Evolutionary conservation across 2,329 filamentous ascomycete genomes (phyloP), one percentile per base, ranked within the genome.

Genomic region (Uncinocarpus reesii): DNA sequence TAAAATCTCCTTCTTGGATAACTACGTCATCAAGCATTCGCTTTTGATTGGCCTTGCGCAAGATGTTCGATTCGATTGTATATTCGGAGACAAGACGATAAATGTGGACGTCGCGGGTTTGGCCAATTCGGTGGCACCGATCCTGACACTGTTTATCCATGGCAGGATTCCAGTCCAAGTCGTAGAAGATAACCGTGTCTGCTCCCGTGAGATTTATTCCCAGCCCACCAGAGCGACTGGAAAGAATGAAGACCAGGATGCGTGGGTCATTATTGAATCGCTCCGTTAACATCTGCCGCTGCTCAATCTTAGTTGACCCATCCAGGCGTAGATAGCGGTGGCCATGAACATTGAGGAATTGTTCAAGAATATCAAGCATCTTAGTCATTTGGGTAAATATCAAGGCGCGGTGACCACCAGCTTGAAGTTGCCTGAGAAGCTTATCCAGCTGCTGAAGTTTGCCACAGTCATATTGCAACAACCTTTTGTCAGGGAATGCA

Each of bases 371-470:
- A 64, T 99, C 90, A 15, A 99, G 76, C 38, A 96, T 92, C 64
- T 94, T 95, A 40, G 92, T 96, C 92, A 99, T 98, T 62, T 99
- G 92, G 0, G 93, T 96, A 66, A 99, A 99, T 63, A 99, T 98
- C 43, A 99, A 74, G 7, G 88, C 92, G 6, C 93, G 86, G 60
- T 96, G 92, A 1, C 89, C 88, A 32, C 87, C 88, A 2, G 85
- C 79, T 67, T 96, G 89, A 6, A 98, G 75, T 53, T 84, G 82
- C 7, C 92, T 84, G 11, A 98, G 76, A 1, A 98, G 76, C 52
- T 82, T 82, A 60, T 93, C 92, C 13, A 98, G 76, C 15, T 84
- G 81, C 60, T 98, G 92, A 2, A 98, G 77, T 65, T 98, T 98
- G 57, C 92, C 92, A 60, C 92, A 96, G 66, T 98, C 92, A 64